A percentile compares a stretch with the other conserved stretches of the same genome.
These are phyloP conservation scores for Medicago truncatula DNA, from an alignment of 306 rosid genomes.

Conservation along the genomic window DNA sequence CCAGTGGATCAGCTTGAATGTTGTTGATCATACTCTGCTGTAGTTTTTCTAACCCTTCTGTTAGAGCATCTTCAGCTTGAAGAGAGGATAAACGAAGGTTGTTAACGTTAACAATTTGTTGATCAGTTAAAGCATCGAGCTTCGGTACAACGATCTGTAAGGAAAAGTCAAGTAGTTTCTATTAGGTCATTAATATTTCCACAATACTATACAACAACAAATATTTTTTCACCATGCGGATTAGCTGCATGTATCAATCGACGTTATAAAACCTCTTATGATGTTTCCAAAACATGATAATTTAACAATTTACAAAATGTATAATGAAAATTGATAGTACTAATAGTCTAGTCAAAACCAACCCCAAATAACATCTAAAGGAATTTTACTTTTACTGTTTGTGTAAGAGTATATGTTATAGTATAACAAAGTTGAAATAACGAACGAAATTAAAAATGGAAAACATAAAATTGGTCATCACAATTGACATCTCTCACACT, in stretches of 20 bases:
- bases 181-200: background rate
- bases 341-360: too few relatives aligned
- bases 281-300: too few relatives aligned
- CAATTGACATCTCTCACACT: background rate
- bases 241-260: too few relatives aligned
- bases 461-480: background rate
- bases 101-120: constrained; percentile 49
- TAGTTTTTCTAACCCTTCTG: constrained; percentile 82
- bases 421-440: background rate
- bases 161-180: background rate
- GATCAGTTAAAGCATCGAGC: constrained; percentile 67
- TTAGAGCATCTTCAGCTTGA: constrained; percentile 90
- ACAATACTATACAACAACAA: background rate
- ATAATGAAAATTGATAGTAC: too few relatives aligned
- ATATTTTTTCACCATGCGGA: too few relatives aligned
- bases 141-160: constrained; percentile 63
- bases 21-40: constrained; percentile 62
- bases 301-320: too few relatives aligned
- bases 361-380: too few relatives aligned
- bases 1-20: constrained; percentile 55
- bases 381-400: too few relatives aligned
- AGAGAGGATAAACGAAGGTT: constrained; percentile 66
- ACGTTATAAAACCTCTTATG: too few relatives aligned
- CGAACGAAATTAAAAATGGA: background rate
- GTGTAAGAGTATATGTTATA: constrained; percentile 9